These are phyloP conservation scores for Adansonia grandidieri DNA, from an alignment of 441 rosid genomes.

Conservation along the genomic window DNA sequence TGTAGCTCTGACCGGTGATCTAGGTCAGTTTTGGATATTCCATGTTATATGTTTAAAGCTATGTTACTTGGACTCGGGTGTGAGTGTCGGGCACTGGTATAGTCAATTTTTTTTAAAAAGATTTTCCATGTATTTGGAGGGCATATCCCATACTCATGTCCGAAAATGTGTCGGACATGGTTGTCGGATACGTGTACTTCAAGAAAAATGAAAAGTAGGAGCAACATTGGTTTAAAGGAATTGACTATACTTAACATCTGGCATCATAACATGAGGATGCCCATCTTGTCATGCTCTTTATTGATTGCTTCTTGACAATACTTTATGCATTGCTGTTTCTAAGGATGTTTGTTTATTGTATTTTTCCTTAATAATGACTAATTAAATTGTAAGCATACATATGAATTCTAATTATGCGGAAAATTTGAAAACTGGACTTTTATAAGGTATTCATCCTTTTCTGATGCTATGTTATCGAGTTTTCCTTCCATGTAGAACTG, in stretches of 20 bases:
- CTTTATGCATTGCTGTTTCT: not conserved
- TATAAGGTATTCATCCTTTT: not conserved
- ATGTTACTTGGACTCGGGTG: no score
- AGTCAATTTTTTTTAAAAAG: no score
- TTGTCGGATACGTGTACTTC: no score
- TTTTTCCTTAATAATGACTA: not conserved
- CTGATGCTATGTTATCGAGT: not conserved
- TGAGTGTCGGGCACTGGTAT: no score
- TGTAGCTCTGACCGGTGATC: constrained; percentile 13
- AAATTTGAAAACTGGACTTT: not conserved
- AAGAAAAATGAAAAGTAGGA: no score
- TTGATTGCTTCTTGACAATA: not conserved
- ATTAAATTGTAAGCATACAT: not conserved
- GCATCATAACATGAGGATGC: not conserved
- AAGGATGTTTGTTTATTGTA: not conserved
- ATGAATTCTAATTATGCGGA: not conserved
- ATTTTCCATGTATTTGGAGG: no score
- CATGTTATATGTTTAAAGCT: not conserved
- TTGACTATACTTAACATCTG: not conserved
- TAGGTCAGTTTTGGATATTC: not conserved
- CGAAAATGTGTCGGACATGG: no score
- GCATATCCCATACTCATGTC: no score
- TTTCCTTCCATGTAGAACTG: constrained; percentile 5
- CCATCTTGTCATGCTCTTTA: not conserved
- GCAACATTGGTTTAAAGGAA: not conserved